Percentiles rank a stretch among this genome's conserved stretches.
Conservation (phyloP, 139 green algal species). For the Tetraselmis chui region DNA sequence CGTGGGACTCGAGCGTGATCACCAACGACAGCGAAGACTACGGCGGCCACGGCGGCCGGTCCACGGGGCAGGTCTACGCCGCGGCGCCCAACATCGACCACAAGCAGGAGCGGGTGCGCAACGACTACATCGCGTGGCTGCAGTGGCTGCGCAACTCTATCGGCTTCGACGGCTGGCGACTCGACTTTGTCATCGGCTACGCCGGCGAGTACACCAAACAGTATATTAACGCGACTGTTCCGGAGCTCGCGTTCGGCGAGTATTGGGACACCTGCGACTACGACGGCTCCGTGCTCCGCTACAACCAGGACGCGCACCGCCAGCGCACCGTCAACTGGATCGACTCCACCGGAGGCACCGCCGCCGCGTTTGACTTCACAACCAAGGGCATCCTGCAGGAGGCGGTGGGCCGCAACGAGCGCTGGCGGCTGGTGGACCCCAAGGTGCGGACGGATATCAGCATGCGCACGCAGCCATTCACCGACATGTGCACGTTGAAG, state of each 20-base stretch:
- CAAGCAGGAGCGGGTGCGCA: constrained; percentile 64
- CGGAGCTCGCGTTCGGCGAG: constrained; percentile 85
- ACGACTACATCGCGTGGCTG: constrained; percentile 8
- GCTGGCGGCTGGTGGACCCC: constrained; percentile 90
- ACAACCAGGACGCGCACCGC: constrained; percentile 88
- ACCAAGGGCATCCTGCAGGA: constrained; percentile 88
- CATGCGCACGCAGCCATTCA: no score
- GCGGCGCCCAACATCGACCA: constrained; percentile 96
- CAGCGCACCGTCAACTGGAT: constrained; percentile 91
- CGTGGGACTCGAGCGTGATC: constrained; percentile 80
- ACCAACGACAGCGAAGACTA: constrained; percentile 79
- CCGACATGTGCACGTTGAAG: no score
- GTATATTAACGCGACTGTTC: constrained; percentile 31
- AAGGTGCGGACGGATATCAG: not conserved
- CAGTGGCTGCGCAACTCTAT: not conserved
- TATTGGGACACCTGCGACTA: constrained; percentile 83
- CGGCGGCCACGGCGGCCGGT: constrained; percentile 67
- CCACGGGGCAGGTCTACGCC: constrained; percentile 79
- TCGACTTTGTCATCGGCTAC: constrained; percentile 48
- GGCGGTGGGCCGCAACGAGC: constrained; percentile 79
- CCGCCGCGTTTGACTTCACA: constrained; percentile 95
- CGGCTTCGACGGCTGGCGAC: not conserved
- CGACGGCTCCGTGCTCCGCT: constrained; percentile 75
- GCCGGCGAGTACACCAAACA: constrained; percentile 23
- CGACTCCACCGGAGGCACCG: constrained; percentile 79